Conservation (phyloP, 108 stramenopile species). For the Cyclotella distinguenda region DNA sequence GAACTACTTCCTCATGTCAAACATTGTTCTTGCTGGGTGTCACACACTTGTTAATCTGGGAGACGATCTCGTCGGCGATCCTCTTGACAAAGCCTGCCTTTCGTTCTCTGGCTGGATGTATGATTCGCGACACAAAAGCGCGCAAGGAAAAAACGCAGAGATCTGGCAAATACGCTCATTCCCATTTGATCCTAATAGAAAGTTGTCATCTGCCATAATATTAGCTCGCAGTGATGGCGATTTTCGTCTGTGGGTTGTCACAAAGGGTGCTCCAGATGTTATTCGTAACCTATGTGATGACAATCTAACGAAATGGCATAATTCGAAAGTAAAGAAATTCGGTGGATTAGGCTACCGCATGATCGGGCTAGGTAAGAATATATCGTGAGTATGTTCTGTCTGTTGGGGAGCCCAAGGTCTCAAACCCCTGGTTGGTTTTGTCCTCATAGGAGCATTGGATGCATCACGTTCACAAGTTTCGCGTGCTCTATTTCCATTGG, state of each 20-base stretch:
- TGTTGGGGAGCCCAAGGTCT: no score
- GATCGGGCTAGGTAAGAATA: constrained; percentile 37
- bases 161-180: constrained; percentile 67
- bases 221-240: constrained; percentile 33
- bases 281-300: constrained; percentile 20
- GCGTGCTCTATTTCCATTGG: constrained; percentile 46
- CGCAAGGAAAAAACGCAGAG: constrained; percentile 5
- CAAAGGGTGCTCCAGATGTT: constrained; percentile 60
- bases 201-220: constrained; percentile 58
- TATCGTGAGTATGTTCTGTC: neutral
- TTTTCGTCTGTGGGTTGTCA: constrained; percentile 34
- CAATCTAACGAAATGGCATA: constrained; percentile 14
- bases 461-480: constrained; percentile 19
- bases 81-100: constrained; percentile 61
- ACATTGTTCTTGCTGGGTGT: constrained; percentile 67
- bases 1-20: constrained; percentile 14
- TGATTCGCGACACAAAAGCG: constrained; percentile 17
- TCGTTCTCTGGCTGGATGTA: constrained; percentile 58
- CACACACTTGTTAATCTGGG: constrained; percentile 50
- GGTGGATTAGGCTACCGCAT: constrained; percentile 50
- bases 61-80: constrained; percentile 58
- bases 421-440: no score
- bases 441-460: constrained; percentile 52
- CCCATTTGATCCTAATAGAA: constrained; percentile 60
- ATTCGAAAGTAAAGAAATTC: constrained; percentile 27